phyloP scores from a whole-genome alignment of 345 rosid genomes.

The Anacardium occidentale region DNA sequence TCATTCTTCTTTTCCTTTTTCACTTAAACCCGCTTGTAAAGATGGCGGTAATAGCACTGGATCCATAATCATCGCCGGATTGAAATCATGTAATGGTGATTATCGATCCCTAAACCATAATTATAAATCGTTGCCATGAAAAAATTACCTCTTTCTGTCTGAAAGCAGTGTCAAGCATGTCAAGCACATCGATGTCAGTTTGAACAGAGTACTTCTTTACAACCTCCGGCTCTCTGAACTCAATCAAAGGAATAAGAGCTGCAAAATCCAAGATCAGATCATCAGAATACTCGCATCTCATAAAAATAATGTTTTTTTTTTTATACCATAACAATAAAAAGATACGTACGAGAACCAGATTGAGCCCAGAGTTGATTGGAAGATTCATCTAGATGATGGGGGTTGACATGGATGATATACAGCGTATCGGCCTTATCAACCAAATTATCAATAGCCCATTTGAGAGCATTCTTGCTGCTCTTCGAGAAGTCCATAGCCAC shows the following conservation, averaged over 20 bases:
- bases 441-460: conserved; percentile 83
- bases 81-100: too few species aligned
- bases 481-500: conserved; percentile 91
- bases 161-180: conserved; percentile 79
- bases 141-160: conserved; percentile 78
- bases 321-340: background rate
- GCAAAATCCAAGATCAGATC: conserved; percentile 26
- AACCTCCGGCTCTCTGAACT: conserved; percentile 79
- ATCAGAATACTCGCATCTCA: background rate
- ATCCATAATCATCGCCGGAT: too few species aligned
- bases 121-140: too few species aligned
- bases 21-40: too few species aligned
- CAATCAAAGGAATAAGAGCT: conserved; percentile 86
- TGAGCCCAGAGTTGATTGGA: conserved; percentile 52
- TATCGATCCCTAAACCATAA: too few species aligned
- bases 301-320: background rate
- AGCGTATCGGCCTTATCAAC: conserved; percentile 75
- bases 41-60: too few species aligned
- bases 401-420: conserved; percentile 63
- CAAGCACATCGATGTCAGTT: conserved; percentile 61
- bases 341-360: conserved; percentile 75
- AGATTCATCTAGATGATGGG: conserved; percentile 43
- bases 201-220: conserved; percentile 61
- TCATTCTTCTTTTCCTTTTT: too few species aligned
- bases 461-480: conserved; percentile 88